Evolutionary conservation across 495 filamentous ascomycete genomes (phyloP).

Genomic region (Elasticomyces elasticus): DNA sequence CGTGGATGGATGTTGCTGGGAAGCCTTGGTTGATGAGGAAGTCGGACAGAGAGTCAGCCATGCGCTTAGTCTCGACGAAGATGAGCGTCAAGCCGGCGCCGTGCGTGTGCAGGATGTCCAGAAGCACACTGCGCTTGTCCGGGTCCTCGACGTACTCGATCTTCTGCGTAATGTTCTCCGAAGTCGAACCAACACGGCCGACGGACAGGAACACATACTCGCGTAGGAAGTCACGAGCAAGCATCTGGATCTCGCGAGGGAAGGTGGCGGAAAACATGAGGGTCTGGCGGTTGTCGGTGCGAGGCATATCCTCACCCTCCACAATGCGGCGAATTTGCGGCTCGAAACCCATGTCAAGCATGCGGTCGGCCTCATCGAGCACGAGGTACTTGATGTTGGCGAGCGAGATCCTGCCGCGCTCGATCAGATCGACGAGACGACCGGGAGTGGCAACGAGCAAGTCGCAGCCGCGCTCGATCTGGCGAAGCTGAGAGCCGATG

Average conservation of each 20-base stretch:
- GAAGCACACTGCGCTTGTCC: slow-evolving; percentile 94
- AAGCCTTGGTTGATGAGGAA: slow-evolving; percentile 97
- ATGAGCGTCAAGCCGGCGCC: slow-evolving; percentile 86
- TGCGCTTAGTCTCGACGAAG: slow-evolving; percentile 99
- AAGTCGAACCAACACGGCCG: slow-evolving; percentile 97
- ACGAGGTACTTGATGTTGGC: slow-evolving; percentile 98
- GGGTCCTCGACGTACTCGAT: slow-evolving; percentile 94
- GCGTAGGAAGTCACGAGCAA: slow-evolving; percentile 93
- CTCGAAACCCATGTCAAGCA: slow-evolving; percentile 99
- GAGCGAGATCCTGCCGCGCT: slow-evolving; percentile 94
- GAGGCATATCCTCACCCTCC: slow-evolving; percentile 94
- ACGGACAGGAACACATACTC: slow-evolving; percentile 98
- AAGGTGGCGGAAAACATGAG: slow-evolving; percentile 99
- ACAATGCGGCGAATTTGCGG: slow-evolving; percentile 98
- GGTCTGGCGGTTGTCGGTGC: slow-evolving; percentile 74
- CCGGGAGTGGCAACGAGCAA: slow-evolving; percentile 94
- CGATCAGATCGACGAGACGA: slow-evolving; percentile 93
- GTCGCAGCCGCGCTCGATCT: slow-evolving; percentile 97
- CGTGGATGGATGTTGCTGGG: slow-evolving; percentile 94
- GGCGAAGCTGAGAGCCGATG: slow-evolving; percentile 89
- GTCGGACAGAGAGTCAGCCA: slow-evolving; percentile 94
- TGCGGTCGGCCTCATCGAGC: slow-evolving; percentile 97
- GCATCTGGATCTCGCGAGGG: slow-evolving; percentile 97
- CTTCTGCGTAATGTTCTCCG: slow-evolving; percentile 98
- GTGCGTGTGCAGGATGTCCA: slow-evolving; percentile 95